These are phyloP conservation scores for Pseudisothecium myosuroides DNA, from an alignment of 225 moss, liverwort and hornwort species.

Conservation along the genomic window DNA sequence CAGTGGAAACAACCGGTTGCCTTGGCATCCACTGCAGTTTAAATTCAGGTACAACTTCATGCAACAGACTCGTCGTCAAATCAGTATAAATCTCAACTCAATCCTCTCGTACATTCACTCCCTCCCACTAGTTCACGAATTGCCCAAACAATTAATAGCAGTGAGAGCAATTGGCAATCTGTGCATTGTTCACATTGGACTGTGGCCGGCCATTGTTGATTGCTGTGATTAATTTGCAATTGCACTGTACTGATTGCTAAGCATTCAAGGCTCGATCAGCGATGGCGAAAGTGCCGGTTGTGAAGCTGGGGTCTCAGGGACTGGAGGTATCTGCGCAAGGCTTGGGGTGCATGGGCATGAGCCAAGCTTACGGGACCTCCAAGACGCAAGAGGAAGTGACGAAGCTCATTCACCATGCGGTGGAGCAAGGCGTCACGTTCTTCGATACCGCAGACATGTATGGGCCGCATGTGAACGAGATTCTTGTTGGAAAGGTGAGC, in stretches of 20 bases:
- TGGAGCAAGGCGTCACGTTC: slow-evolving; percentile 18
- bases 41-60: background rate
- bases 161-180: background rate
- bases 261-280: background rate
- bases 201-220: background rate
- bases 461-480: slow-evolving; percentile 1
- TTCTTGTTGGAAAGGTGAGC: background rate
- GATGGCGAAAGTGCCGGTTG: background rate
- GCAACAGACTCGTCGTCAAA: background rate
- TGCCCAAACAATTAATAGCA: no score
- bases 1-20: background rate
- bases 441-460: slow-evolving; percentile 18
- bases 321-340: slow-evolving; percentile 20
- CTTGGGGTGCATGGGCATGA: slow-evolving; percentile 37
- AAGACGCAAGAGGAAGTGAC: background rate
- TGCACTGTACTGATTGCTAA: background rate
- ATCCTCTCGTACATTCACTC: background rate
- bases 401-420: slow-evolving; percentile 5
- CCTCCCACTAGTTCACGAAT: no score
- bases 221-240: no score
- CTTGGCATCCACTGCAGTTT: background rate
- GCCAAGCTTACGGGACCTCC: background rate
- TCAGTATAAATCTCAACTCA: background rate
- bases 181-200: background rate
- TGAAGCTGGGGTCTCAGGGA: slow-evolving; percentile 16